Conservation (phyloP, 2,329 filamentous ascomycete species). For the Diaporthe sp. region DNA sequence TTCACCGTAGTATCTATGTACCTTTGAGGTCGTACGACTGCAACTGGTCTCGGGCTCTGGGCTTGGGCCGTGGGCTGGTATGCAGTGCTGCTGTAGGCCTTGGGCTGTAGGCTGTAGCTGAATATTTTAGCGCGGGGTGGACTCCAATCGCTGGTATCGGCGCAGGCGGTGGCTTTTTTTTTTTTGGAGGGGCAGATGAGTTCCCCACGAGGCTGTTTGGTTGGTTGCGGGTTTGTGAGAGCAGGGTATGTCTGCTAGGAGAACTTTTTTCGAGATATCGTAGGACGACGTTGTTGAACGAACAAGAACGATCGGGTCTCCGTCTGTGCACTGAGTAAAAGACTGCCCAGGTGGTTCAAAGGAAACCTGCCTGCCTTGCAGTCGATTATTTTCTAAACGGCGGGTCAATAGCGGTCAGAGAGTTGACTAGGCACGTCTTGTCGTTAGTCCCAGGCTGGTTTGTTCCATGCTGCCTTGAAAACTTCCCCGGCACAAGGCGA, state of each 20-base stretch:
- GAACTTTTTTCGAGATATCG: background rate
- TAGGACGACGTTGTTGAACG: background rate
- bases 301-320: background rate
- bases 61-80: conserved; percentile 30
- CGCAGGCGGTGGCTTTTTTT: conserved; percentile 7
- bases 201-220: conserved; percentile 32
- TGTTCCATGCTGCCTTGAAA: background rate
- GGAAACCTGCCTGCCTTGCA: background rate
- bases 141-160: conserved; percentile 26
- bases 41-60: conserved; percentile 23
- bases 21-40: conserved; percentile 34
- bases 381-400: background rate
- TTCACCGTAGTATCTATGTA: conserved; percentile 36
- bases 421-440: background rate
- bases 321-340: conserved; percentile 13
- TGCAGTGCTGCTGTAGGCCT: conserved; percentile 8
- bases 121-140: conserved; percentile 40
- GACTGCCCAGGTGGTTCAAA: conserved; percentile 15
- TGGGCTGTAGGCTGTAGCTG: conserved; percentile 18
- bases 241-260: background rate
- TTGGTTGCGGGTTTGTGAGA: conserved; percentile 25
- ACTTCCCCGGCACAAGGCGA: conserved; percentile 16
- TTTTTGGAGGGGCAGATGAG: conserved; percentile 24
- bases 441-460: background rate
- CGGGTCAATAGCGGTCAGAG: conserved; percentile 25